phyloP scores from a whole-genome alignment of 148 eudicot genomes.

The Rhododendron henanense region DNA sequence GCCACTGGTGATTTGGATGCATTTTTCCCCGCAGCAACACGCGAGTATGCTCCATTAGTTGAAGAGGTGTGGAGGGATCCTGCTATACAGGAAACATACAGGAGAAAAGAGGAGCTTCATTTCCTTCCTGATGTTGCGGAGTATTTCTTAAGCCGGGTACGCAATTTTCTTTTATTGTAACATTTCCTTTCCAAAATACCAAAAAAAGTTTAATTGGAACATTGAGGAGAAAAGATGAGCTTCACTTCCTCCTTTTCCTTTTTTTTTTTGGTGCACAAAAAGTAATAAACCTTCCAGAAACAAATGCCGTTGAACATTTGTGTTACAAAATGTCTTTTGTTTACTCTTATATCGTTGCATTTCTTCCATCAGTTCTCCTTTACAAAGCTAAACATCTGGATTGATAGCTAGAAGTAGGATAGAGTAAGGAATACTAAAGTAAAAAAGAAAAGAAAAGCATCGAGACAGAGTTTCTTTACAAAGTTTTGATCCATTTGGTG shows the following conservation, averaged over 20 bases:
- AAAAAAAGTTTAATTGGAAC: constrained; percentile 30
- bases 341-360: neutral
- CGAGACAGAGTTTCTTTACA: neutral
- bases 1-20: constrained; percentile 98
- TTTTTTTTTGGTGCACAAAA: neutral
- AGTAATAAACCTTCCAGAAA: neutral
- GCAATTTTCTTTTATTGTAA: neutral
- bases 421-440: neutral
- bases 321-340: neutral
- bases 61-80: constrained; percentile 99
- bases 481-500: no score
- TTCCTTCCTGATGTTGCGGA: constrained; percentile 94
- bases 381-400: neutral
- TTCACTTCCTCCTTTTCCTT: constrained; percentile 60
- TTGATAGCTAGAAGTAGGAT: neutral
- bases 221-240: constrained; percentile 72
- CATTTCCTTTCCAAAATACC: neutral
- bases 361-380: neutral
- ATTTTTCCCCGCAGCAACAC: constrained; percentile 93
- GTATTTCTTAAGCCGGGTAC: constrained; percentile 92
- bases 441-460: neutral
- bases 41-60: constrained; percentile 95
- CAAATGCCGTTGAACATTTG: neutral
- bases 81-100: constrained; percentile 84
- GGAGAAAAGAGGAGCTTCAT: constrained; percentile 82